phyloP scores from a whole-genome alignment of 495 filamentous ascomycete species.

The Aspergillus sclerotioniger region DNA sequence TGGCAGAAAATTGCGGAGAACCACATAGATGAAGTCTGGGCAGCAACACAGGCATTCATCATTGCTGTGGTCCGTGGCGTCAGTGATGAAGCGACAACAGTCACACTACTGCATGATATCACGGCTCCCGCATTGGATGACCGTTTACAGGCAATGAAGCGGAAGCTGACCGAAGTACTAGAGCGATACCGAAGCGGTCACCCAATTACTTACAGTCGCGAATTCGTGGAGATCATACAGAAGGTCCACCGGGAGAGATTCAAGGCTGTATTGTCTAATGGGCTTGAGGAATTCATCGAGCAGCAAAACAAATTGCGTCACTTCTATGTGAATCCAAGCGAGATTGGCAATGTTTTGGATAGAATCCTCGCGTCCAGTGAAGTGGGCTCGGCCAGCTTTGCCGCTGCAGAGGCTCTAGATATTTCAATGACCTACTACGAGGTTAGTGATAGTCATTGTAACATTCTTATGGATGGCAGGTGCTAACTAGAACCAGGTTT shows the following conservation, averaged over 20 bases:
- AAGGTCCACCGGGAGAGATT: slow-evolving; percentile 30
- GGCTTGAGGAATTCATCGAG: slow-evolving; percentile 21
- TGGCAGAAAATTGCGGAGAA: slow-evolving; percentile 43
- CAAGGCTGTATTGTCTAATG: slow-evolving; percentile 21
- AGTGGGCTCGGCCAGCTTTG: too few relatives aligned
- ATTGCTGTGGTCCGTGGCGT: slow-evolving; percentile 28
- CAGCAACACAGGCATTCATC: slow-evolving; percentile 38
- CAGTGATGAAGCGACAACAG: slow-evolving; percentile 36
- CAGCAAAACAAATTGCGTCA: neutral
- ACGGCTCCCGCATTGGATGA: slow-evolving; percentile 35
- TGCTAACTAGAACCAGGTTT: slow-evolving; percentile 47
- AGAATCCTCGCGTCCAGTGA: too few relatives aligned
- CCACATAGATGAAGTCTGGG: slow-evolving; percentile 35
- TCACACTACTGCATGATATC: slow-evolving; percentile 36
- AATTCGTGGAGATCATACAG: slow-evolving; percentile 49
- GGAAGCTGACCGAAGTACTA: slow-evolving; percentile 23
- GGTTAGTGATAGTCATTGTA: slow-evolving; percentile 15
- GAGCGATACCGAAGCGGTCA: slow-evolving; percentile 22
- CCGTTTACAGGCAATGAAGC: slow-evolving; percentile 22
- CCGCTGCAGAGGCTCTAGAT: slow-evolving; percentile 24
- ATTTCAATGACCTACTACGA: slow-evolving; percentile 35
- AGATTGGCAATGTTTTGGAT: too few relatives aligned
- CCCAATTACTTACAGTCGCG: slow-evolving; percentile 57
- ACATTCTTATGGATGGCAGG: too few relatives aligned
- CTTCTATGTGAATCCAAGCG: too few relatives aligned